Base-by-base conservation (phyloP, 164 flowering plant species). In the Macadamia integrifolia region DNA sequence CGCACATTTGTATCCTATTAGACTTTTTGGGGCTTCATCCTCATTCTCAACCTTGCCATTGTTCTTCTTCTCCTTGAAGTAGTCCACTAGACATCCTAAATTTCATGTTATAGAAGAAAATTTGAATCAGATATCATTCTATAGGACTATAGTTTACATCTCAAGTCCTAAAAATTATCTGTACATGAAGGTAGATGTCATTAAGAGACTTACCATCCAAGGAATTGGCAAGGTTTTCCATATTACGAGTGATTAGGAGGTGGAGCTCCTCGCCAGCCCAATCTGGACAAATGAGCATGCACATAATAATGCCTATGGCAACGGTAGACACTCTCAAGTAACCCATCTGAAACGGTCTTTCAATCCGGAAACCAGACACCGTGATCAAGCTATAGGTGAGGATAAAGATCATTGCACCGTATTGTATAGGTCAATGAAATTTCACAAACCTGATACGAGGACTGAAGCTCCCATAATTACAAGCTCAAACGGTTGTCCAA, bases 331-430 rank as follows among this genome's bases (percentile, higher is more conserved):
- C n/a, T 71, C 97, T 79, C 23, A n/a, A 70, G 42, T 74, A 82
- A 1, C 93, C 92, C 78, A 88, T 1, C 9, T 75, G 77, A 3
- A 88, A 62, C 60, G 89, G 60, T 29, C 85, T 70, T 3, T 88
- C 89, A 8, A 83, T 84, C n/a, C 96, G 85, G 61, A 78, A 89
- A 15, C 93, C 96, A 0, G 96, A 88, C 1, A 89, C 80, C 0
- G 97, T 77, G 9, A 92, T 84, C 60, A 92, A 71, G 84, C 93
- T 84, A 82, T 87, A 89, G n/a, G 96, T 92, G 63, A 92, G 90
- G 74, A 89, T 88, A 72, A 92, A 92, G 64, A 88, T 84, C 82
- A 82, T 10, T 23, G 79, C 80, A 6, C 96, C 96, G 70, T 89
- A 92, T 35, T 35, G 5, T 35, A 5, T 59, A 28, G 11, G 15